These are phyloP conservation scores for Panaeolus cyanescens DNA, from an alignment of 768 basidiomycete genomes.

Conservation along the genomic window DNA sequence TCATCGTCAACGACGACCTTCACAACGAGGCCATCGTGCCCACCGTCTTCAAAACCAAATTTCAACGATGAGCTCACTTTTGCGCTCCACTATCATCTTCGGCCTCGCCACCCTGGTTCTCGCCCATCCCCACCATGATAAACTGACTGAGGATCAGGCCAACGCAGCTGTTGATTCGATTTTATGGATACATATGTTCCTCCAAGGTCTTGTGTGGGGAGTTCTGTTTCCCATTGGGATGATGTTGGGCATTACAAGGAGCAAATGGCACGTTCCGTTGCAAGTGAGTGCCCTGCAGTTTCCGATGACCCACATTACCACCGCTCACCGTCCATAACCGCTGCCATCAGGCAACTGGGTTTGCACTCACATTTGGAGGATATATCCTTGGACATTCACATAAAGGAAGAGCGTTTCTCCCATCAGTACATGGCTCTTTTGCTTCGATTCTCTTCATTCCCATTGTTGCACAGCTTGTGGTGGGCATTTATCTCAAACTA, in stretches of 20 bases:
- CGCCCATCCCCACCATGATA: slow-evolving; percentile 69
- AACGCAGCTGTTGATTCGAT: slow-evolving; percentile 73
- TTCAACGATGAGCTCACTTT: not conserved
- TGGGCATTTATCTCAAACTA: slow-evolving; percentile 90
- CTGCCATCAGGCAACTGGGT: slow-evolving; percentile 55
- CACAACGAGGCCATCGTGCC: not conserved
- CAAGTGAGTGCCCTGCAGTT: slow-evolving; percentile 52
- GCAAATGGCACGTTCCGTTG: slow-evolving; percentile 89
- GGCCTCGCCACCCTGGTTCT: slow-evolving; percentile 24
- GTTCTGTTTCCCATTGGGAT: slow-evolving; percentile 84
- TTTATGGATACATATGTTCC: slow-evolving; percentile 79
- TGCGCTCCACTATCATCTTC: slow-evolving; percentile 6
- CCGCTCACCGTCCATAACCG: not conserved
- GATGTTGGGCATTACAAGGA: slow-evolving; percentile 74
- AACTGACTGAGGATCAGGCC: slow-evolving; percentile 61
- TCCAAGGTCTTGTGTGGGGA: slow-evolving; percentile 85
- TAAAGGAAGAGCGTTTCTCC: slow-evolving; percentile 73
- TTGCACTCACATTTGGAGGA: slow-evolving; percentile 70
- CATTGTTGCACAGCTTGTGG: slow-evolving; percentile 61
- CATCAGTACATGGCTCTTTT: slow-evolving; percentile 72
- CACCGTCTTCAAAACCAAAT: not conserved
- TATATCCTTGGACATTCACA: slow-evolving; percentile 89
- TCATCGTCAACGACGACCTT: not conserved
- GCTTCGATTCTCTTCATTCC: slow-evolving; percentile 68
- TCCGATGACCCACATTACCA: not conserved